Evolutionary conservation across 2,329 filamentous ascomycete species (phyloP).

Genomic region (Botrytis deweyae): DNA sequence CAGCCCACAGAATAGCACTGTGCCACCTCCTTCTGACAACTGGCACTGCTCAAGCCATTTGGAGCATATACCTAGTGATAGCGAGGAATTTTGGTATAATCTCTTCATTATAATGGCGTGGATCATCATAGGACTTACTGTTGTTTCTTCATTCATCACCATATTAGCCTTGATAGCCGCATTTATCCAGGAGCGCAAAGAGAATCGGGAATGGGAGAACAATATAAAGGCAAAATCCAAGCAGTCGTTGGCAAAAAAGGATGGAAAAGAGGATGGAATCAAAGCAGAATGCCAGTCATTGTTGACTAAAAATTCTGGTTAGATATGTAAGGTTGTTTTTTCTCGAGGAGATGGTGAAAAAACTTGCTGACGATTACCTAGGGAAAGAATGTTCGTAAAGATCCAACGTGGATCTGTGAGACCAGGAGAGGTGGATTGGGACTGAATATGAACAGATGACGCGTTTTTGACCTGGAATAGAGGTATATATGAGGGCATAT

Average conservation of each 20-base stretch:
- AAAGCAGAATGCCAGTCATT: neutral
- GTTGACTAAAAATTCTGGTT: neutral
- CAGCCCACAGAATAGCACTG: neutral
- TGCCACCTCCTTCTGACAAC: neutral
- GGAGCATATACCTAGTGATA: neutral
- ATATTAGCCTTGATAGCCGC: neutral
- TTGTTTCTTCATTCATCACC: neutral
- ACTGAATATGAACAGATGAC: neutral
- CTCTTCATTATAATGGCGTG: too few relatives aligned
- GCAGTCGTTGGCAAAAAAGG: neutral
- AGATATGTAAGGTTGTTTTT: too few relatives aligned
- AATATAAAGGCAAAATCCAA: neutral
- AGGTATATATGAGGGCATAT: neutral
- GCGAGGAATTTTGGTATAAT: neutral
- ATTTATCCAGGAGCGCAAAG: fast-evolving
- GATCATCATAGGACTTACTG: too few relatives aligned
- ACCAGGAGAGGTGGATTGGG: too few relatives aligned
- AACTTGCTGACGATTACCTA: neutral
- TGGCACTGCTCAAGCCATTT: neutral
- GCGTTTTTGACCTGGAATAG: too few relatives aligned
- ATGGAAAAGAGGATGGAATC: neutral
- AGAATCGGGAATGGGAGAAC: neutral
- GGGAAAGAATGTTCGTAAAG: too few relatives aligned
- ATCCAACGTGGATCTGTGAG: too few relatives aligned
- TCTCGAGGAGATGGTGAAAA: neutral